A percentile compares a stretch with the other conserved stretches of the same genome.
phyloP scores from a whole-genome alignment of 1,284 basidiomycete genomes.

The Cryptococcus depauperatus region DNA sequence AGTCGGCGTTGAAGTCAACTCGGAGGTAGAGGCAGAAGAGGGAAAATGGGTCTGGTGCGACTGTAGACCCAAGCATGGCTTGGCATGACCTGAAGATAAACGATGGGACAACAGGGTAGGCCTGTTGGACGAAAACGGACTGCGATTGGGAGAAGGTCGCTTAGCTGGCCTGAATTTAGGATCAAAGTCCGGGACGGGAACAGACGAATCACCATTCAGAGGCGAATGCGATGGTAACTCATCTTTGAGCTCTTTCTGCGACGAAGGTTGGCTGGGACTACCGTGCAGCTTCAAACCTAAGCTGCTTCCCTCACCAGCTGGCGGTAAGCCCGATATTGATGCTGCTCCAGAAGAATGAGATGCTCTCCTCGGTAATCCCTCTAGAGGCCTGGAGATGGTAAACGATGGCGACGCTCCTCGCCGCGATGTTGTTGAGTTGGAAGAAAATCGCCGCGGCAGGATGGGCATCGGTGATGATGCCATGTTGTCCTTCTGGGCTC shows the following conservation, averaged over 20 bases:
- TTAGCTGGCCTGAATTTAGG: neutral
- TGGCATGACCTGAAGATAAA: neutral
- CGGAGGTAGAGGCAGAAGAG: constrained; percentile 17
- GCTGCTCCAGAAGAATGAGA: constrained; percentile 3
- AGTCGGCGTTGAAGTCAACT: constrained; percentile 8
- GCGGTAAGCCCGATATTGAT: constrained; percentile 20
- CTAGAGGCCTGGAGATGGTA: constrained; percentile 23
- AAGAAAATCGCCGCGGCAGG: constrained; percentile 36
- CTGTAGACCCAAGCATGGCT: constrained; percentile 8
- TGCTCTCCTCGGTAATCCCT: constrained; percentile 25
- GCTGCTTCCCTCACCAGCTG: constrained; percentile 13
- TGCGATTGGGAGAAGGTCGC: neutral
- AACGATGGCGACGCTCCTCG: constrained; percentile 21
- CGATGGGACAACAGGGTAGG: constrained; percentile 9
- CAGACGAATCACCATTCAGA: neutral
- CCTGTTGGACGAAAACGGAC: constrained; percentile 8
- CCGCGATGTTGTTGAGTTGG: constrained; percentile 22
- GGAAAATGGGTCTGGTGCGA: constrained; percentile 28
- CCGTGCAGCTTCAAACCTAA: constrained; percentile 29
- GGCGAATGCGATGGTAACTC: too few species aligned
- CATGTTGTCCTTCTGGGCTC: constrained; percentile 18
- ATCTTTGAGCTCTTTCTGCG: too few species aligned
- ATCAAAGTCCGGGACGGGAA: neutral
- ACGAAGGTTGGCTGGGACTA: constrained; percentile 23
- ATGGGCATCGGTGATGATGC: constrained; percentile 26